Evolutionary conservation across 495 filamentous ascomycete genomes (phyloP).

Genomic region (Penicillium pancosmium): DNA sequence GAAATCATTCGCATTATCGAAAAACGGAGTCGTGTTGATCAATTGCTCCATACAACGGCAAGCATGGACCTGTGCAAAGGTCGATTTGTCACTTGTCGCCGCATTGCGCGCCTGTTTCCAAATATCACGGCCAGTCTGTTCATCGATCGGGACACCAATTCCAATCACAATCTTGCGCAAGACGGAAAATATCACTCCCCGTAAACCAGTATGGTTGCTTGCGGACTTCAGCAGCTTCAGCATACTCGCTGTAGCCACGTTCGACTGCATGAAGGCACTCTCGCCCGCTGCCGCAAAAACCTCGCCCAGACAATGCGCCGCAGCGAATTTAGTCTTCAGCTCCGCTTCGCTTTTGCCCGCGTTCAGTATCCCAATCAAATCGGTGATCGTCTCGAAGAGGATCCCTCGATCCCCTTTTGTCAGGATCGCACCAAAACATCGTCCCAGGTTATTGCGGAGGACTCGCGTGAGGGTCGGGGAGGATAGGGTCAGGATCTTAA

Average conservation of each 20-base stretch:
- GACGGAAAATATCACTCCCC: conserved; percentile 79
- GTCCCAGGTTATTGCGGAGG: conserved; percentile 83
- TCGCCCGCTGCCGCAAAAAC: conserved; percentile 88
- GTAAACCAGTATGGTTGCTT: conserved; percentile 77
- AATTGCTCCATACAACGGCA: conserved; percentile 80
- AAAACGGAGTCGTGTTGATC: conserved; percentile 70
- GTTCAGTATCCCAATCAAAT: conserved; percentile 75
- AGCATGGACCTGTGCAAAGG: conserved; percentile 76
- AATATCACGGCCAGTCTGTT: conserved; percentile 80
- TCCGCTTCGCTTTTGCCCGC: conserved; percentile 83
- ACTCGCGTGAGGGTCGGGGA: conserved; percentile 85
- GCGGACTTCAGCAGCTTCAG: conserved; percentile 81
- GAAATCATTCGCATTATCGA: conserved; percentile 90
- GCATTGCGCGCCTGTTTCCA: conserved; percentile 89
- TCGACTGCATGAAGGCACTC: conserved; percentile 85
- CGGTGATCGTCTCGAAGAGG: conserved; percentile 92
- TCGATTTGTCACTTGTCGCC: conserved; percentile 77
- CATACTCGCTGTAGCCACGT: conserved; percentile 67
- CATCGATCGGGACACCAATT: conserved; percentile 76
- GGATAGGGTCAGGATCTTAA: conserved; percentile 86
- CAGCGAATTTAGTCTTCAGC: conserved; percentile 76
- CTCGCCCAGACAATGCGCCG: conserved; percentile 85
- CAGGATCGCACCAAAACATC: conserved; percentile 82
- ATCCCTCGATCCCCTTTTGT: conserved; percentile 86
- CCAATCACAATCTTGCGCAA: conserved; percentile 75